Evolutionary conservation across 2,329 filamentous ascomycete genomes (phyloP).

Genomic region (Neocucurbitaria cava): DNA sequence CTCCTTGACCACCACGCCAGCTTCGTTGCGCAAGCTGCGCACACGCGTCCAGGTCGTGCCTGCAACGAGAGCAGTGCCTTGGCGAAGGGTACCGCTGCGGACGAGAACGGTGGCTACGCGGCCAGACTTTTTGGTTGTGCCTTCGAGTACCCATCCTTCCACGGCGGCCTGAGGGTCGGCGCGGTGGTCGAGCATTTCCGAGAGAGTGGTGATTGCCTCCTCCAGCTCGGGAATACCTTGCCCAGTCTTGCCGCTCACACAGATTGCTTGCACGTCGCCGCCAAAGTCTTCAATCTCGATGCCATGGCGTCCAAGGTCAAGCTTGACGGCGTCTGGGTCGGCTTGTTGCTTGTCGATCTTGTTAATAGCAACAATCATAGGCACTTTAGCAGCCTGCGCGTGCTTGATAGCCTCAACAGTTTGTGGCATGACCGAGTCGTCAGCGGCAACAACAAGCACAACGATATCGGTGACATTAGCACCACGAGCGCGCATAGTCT

Average conservation of each 20-base stretch:
- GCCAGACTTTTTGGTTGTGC: slow-evolving; percentile 82
- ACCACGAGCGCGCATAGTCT: slow-evolving; percentile 93
- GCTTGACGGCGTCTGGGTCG: slow-evolving; percentile 82
- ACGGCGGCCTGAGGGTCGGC: slow-evolving; percentile 77
- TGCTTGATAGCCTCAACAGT: slow-evolving; percentile 97
- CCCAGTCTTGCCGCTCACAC: slow-evolving; percentile 92
- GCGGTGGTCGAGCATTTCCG: slow-evolving; percentile 89
- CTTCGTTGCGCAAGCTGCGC: slow-evolving; percentile 84
- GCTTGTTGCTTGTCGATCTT: slow-evolving; percentile 92
- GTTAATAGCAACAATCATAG: slow-evolving; percentile 97
- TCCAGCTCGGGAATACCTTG: slow-evolving; percentile 90
- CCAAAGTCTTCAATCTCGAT: slow-evolving; percentile 95
- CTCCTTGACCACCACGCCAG: slow-evolving; percentile 72
- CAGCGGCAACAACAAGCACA: slow-evolving; percentile 91
- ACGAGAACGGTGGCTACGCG: slow-evolving; percentile 89
- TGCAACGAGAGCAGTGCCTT: slow-evolving; percentile 84
- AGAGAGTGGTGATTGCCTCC: slow-evolving; percentile 84
- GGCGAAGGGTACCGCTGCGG: slow-evolving; percentile 81
- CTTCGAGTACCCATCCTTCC: slow-evolving; percentile 95
- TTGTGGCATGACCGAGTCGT: slow-evolving; percentile 97
- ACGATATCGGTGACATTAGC: slow-evolving; percentile 98
- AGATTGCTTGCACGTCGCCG: slow-evolving; percentile 90
- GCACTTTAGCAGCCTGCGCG: slow-evolving; percentile 83
- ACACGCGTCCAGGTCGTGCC: slow-evolving; percentile 88
- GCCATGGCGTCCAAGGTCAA: slow-evolving; percentile 81